Base-by-base conservation (phyloP, 805 yeast genomes). In the Nakazawaea molendinolei region DNA sequence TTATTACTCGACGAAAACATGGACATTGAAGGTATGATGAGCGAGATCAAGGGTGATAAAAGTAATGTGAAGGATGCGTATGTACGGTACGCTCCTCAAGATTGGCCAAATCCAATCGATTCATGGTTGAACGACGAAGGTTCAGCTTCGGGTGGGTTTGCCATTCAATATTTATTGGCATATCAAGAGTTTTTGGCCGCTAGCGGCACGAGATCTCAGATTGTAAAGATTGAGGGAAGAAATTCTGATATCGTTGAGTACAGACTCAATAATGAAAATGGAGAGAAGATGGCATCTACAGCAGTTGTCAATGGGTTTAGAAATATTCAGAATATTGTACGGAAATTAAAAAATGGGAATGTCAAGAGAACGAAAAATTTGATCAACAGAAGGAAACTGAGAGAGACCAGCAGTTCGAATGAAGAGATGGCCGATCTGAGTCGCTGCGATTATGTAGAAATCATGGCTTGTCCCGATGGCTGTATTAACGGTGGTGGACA, bases 381-480 rank as follows among this genome's bases (percentile, higher is more conserved):
- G 22, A 21, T 33, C n/a, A 23, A 19, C 13, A 20, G 33, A 30
- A 55, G 76, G 74, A 29, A 53, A 45, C 33, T 43, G 47, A 13
- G 53, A 43, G 32, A 49, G 43, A 40, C 45, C 30, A 26, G 37
- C 53, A 33, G 43, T 47, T 31, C 44, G 39, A 28, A 14, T 12
- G 20, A 9, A 5, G 43, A 44, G 9, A 62, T 46, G 2, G 78
- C 77, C 0, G 89, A 84, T 41, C 82, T 90, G 1, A 57, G 72
- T 22, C 65, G 62, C 27, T 79, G 84, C 47, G 92, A 86, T 43
- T 85, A 82, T 47, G 84, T 90, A 5, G 98, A 92, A 50, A 82
- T 92, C 30, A 90, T 87, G 96, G 98, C 98, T 1, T 92, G 98
- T 56, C 98, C 98, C 5, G 87, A 86, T 20, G 98, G 98, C 1